Percentiles rank a stretch among this genome's conserved stretches.
Evolutionary conservation across 352 stramenopile genomes (phyloP).

Genomic region (Thraustochytrium striatum): DNA sequence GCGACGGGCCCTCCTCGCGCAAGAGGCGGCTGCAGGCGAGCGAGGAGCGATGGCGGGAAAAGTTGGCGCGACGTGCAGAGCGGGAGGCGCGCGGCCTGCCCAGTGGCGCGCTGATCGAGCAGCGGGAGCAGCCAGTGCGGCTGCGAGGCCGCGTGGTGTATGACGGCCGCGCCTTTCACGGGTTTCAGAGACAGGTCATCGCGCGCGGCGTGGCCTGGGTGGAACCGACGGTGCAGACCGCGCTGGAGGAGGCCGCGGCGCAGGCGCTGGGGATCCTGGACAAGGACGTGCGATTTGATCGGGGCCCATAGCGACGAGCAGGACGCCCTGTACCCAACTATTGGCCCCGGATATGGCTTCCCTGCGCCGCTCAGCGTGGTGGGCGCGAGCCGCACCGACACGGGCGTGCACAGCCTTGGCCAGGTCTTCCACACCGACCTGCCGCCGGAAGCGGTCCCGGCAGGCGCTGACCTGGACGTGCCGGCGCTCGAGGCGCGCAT

Average conservation of each 20-base stretch:
- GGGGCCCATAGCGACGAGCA: background rate
- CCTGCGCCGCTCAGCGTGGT: background rate
- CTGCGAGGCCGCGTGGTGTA: background rate
- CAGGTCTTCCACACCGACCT: background rate
- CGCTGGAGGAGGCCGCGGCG: conserved; percentile 9
- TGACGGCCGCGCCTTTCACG: conserved; percentile 5
- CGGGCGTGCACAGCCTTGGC: background rate
- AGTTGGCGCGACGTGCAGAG: no score
- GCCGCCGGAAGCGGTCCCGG: background rate
- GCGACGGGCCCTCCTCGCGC: no score
- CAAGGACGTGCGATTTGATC: background rate
- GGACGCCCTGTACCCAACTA: no score
- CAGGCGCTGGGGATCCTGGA: background rate
- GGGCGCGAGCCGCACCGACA: background rate
- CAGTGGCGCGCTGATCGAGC: no score
- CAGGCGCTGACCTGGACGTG: background rate
- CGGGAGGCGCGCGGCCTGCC: no score
- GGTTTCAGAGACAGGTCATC: background rate
- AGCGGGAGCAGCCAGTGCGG: no score
- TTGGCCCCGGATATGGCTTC: background rate
- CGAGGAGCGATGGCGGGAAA: no score
- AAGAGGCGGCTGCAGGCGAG: no score
- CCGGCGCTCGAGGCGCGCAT: background rate
- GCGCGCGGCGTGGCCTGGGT: conserved; percentile 3
- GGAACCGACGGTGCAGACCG: background rate